Evolutionary conservation across 2,329 filamentous ascomycete genomes (phyloP).

Genomic region (Phialemonium atrogriseum): DNA sequence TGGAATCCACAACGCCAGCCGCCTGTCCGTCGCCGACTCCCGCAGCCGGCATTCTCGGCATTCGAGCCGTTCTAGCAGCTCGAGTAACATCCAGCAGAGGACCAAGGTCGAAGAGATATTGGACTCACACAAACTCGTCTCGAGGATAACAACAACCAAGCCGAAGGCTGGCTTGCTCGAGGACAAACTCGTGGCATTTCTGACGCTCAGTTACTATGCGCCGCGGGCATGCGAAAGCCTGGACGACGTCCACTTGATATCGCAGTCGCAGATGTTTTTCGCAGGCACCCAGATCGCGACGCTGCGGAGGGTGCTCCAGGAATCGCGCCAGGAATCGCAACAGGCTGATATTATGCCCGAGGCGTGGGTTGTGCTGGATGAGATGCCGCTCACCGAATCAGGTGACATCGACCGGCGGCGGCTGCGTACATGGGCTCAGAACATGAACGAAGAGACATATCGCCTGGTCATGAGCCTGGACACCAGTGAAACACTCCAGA

Average conservation of each 20-base stretch:
- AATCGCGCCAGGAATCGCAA: slow-evolving; percentile 25
- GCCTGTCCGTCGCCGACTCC: slow-evolving; percentile 10
- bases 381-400: slow-evolving; percentile 32
- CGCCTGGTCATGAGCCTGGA: slow-evolving; percentile 36
- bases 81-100: slow-evolving; percentile 6
- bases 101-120: slow-evolving; percentile 30
- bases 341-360: slow-evolving; percentile 28
- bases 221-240: slow-evolving; percentile 18
- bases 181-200: slow-evolving; percentile 37
- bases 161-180: slow-evolving; percentile 43
- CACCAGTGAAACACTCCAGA: slow-evolving; percentile 23
- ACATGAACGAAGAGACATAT: slow-evolving; percentile 37
- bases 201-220: slow-evolving; percentile 28
- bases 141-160: slow-evolving; percentile 31
- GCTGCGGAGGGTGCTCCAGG: slow-evolving; percentile 27
- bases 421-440: slow-evolving; percentile 46
- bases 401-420: slow-evolving; percentile 33
- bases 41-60: slow-evolving; percentile 12
- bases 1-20: slow-evolving; percentile 15
- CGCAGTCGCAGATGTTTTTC: slow-evolving; percentile 27
- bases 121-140: slow-evolving; percentile 29
- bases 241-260: slow-evolving; percentile 25
- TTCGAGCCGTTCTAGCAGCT: slow-evolving; percentile 14
- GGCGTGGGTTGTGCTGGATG: slow-evolving; percentile 39
- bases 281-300: slow-evolving; percentile 32